phyloP scores from a whole-genome alignment of 768 basidiomycete species.

The Dioszegia aurantiaca region DNA sequence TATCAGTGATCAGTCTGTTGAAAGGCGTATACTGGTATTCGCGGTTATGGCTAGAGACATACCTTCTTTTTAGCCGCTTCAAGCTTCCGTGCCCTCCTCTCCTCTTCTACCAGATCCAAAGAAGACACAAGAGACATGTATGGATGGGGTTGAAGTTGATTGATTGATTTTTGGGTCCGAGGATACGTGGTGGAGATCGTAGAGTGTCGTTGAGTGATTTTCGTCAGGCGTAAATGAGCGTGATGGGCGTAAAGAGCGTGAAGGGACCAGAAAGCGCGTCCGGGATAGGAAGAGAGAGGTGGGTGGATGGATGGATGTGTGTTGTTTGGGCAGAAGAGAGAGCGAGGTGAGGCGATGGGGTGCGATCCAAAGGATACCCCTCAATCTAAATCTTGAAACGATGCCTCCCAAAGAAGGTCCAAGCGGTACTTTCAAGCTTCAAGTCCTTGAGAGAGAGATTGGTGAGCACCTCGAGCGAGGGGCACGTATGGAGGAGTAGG shows the following conservation, averaged over 20 bases:
- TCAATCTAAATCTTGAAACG: too few species aligned
- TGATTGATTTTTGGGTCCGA: neutral
- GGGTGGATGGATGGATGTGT: neutral
- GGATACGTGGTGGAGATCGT: neutral
- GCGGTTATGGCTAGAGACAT: too few species aligned
- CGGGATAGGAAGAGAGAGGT: constrained; percentile 2
- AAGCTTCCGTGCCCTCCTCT: constrained; percentile 26
- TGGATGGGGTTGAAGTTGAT: constrained; percentile 2
- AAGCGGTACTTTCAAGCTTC: too few species aligned
- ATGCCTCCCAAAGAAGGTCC: too few species aligned
- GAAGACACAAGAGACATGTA: neutral
- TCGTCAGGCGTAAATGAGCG: constrained; percentile 16
- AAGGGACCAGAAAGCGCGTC: neutral
- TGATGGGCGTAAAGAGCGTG: neutral
- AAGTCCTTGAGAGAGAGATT: too few species aligned
- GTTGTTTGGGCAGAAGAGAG: neutral
- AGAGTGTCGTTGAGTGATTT: neutral
- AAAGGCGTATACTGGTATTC: too few species aligned
- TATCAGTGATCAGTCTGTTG: neutral
- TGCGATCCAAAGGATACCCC: too few species aligned
- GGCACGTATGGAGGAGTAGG: too few species aligned
- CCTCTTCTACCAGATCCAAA: constrained; percentile 15
- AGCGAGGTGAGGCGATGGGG: too few species aligned
- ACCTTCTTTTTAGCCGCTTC: constrained; percentile 42
- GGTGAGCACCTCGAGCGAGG: too few species aligned